Evolutionary conservation across 768 basidiomycete species (phyloP).

Genomic region (Phylloporus arenicola): DNA sequence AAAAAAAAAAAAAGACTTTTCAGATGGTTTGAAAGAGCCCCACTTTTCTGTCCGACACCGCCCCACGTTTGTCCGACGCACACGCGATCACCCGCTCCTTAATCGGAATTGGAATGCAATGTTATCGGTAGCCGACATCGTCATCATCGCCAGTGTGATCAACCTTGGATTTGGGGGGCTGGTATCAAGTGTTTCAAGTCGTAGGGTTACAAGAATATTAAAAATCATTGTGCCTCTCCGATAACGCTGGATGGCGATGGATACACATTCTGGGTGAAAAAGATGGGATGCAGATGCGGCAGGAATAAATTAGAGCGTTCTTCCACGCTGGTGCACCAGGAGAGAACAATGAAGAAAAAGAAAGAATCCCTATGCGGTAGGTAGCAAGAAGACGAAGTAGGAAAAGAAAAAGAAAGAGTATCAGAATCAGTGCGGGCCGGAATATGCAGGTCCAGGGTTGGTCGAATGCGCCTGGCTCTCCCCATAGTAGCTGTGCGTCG

Average conservation of each 20-base stretch:
- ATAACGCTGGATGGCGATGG: neutral
- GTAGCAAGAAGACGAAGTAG: constrained; percentile 31
- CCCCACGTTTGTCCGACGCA: constrained; percentile 6
- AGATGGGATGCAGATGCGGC: constrained; percentile 20
- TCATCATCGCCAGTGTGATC: neutral
- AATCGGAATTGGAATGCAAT: neutral
- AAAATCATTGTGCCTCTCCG: neutral
- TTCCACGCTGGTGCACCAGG: constrained; percentile 17
- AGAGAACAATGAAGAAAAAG: constrained; percentile 8
- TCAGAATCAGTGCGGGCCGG: constrained; percentile 32
- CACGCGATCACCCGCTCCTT: neutral
- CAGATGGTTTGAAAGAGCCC: neutral
- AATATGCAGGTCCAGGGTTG: constrained; percentile 24
- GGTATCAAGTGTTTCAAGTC: constrained; percentile 20
- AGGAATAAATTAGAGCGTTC: constrained; percentile 20
- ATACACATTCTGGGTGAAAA: neutral
- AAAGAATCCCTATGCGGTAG: constrained; percentile 16
- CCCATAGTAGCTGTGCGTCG: constrained; percentile 25
- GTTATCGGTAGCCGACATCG: neutral
- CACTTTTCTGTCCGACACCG: constrained; percentile 8
- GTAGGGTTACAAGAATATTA: constrained; percentile 18
- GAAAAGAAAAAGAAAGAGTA: neutral
- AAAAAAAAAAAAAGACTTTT: too few relatives aligned
- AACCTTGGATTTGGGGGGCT: constrained; percentile 2
- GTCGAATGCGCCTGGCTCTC: constrained; percentile 27